Percentiles rank a stretch among this genome's conserved stretches.
These are phyloP conservation scores for Logfia minima DNA, from an alignment of 129 eudicot species.

Conservation along the genomic window DNA sequence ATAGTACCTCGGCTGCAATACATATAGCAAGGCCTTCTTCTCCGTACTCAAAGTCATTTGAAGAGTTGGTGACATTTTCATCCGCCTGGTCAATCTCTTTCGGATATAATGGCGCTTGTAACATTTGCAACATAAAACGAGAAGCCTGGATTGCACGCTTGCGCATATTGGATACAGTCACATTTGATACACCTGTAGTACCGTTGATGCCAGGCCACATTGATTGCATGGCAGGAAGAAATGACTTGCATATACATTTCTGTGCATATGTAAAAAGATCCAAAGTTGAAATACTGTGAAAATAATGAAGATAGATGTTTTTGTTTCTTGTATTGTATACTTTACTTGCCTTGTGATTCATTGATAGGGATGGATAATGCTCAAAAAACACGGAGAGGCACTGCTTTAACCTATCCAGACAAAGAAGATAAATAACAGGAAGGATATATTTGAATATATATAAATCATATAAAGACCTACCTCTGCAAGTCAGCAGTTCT, in stretches of 20 bases:
- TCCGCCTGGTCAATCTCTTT: constrained; percentile 45
- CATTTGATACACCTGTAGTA: constrained; percentile 50
- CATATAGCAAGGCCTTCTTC: constrained; percentile 94
- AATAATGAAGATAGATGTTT: background rate
- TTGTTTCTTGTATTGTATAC: background rate
- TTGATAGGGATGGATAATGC: constrained; percentile 86
- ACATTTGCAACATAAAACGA: constrained; percentile 92
- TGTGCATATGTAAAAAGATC: constrained; percentile 33
- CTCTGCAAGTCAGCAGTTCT: constrained; percentile 55
- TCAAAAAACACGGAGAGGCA: constrained; percentile 93
- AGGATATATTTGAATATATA: background rate
- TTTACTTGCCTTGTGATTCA: constrained; percentile 78
- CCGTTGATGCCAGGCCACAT: constrained; percentile 98
- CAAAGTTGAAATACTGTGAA: background rate
- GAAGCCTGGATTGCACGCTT: constrained; percentile 93
- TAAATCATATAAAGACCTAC: constrained; percentile 30
- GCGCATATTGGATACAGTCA: constrained; percentile 71
- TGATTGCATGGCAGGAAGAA: constrained; percentile 70
- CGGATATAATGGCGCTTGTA: constrained; percentile 67
- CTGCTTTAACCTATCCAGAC: constrained; percentile 69
- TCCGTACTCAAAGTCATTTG: constrained; percentile 50
- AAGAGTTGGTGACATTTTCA: constrained; percentile 28
- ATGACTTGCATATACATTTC: constrained; percentile 80
- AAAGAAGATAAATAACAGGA: background rate
- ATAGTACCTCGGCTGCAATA: constrained; percentile 81